These are phyloP conservation scores for Solanum commersonii DNA, from an alignment of 257 asterid species.

Conservation along the genomic window DNA sequence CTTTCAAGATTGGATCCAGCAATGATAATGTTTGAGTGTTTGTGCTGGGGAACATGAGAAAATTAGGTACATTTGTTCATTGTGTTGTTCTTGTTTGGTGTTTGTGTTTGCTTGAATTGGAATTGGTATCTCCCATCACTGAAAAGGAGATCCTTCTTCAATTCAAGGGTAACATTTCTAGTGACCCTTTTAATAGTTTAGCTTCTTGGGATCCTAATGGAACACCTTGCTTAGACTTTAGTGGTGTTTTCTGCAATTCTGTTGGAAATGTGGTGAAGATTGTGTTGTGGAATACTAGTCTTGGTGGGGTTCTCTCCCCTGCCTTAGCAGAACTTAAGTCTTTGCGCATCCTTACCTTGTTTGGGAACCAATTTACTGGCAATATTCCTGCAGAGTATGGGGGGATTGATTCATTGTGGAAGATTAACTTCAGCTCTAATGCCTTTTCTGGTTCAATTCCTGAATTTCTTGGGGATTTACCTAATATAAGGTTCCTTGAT, in stretches of 20 bases:
- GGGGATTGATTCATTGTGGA: conserved; percentile 62
- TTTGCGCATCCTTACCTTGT: conserved; percentile 62
- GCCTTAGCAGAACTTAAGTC: conserved; percentile 62
- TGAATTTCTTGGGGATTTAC: conserved; percentile 67
- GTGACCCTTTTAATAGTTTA: conserved; percentile 75
- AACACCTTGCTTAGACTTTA: conserved; percentile 49
- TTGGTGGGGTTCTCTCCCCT: conserved; percentile 65
- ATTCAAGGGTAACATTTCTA: conserved; percentile 74
- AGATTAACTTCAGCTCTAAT: conserved; percentile 81
- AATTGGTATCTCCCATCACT: conserved; percentile 40
- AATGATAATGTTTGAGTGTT: conserved; percentile 50
- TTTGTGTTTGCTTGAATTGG: conserved; percentile 30
- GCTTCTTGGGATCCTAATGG: conserved; percentile 51
- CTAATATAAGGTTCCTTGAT: conserved; percentile 80
- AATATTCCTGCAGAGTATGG: conserved; percentile 67
- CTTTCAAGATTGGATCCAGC: conserved; percentile 44
- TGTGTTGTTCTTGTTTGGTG: conserved; percentile 32
- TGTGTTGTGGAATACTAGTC: conserved; percentile 76
- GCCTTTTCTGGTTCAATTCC: conserved; percentile 88
- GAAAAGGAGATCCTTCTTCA: conserved; percentile 90
- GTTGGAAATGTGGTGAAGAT: conserved; percentile 73
- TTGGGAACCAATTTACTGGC: conserved; percentile 66
- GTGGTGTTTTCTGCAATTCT: conserved; percentile 70
- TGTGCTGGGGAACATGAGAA: conserved; percentile 58
- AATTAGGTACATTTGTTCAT: conserved; percentile 42